These are phyloP conservation scores for Gamsiella multidivaricata DNA, from an alignment of 192 early-diverging fungal species.

Conservation along the genomic window DNA sequence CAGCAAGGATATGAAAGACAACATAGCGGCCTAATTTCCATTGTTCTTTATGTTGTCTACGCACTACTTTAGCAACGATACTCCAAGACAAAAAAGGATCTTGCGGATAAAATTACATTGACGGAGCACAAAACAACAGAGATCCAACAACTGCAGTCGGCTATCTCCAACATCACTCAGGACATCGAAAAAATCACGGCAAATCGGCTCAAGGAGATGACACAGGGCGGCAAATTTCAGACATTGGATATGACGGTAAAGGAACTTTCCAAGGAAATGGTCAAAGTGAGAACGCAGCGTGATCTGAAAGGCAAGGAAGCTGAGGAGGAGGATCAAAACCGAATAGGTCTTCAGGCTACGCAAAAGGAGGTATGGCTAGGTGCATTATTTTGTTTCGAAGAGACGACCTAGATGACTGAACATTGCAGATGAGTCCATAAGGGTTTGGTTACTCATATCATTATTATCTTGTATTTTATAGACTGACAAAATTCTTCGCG, in stretches of 20 bases:
- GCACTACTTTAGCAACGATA: conserved; percentile 37
- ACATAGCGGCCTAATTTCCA: too few species aligned
- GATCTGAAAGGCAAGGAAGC: conserved; percentile 82
- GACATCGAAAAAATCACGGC: conserved; percentile 50
- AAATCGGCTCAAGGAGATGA: conserved; percentile 61
- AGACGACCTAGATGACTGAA: too few species aligned
- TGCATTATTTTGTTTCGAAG: too few species aligned
- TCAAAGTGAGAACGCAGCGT: conserved; percentile 84
- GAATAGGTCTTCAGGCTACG: conserved; percentile 42
- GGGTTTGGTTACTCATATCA: neutral
- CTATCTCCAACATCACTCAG: conserved; percentile 73
- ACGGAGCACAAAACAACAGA: conserved; percentile 41
- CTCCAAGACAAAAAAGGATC: conserved; percentile 46
- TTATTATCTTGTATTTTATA: conserved; percentile 13
- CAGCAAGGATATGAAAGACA: neutral
- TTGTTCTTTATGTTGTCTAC: too few species aligned
- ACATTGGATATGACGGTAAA: conserved; percentile 79
- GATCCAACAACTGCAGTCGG: conserved; percentile 67
- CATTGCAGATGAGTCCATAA: neutral
- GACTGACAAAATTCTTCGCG: conserved; percentile 57
- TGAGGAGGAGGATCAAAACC: conserved; percentile 76
- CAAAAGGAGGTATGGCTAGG: conserved; percentile 65
- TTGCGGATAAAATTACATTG: conserved; percentile 40
- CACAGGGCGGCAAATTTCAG: conserved; percentile 71
- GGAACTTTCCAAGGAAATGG: conserved; percentile 81